Evolutionary conservation across 2,329 filamentous ascomycete genomes (phyloP).

Genomic region (Stemphylium vesicarium): DNA sequence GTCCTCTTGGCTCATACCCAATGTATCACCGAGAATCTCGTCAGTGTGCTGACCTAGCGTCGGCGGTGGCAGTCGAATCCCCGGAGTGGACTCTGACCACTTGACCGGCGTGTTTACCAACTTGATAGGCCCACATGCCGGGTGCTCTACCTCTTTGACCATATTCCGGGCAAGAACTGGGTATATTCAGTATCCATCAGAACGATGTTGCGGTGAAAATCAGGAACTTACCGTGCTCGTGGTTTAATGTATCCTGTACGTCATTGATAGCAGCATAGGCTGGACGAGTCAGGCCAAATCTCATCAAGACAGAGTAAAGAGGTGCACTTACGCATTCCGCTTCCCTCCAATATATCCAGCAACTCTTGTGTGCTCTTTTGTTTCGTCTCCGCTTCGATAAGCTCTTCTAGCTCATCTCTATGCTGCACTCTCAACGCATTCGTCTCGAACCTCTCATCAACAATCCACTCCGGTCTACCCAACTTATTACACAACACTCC

Average conservation of each 20-base stretch:
- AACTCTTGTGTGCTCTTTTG: slow-evolving; percentile 86
- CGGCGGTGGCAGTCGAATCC: slow-evolving; percentile 79
- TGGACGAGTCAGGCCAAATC: slow-evolving; percentile 17
- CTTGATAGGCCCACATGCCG: slow-evolving; percentile 81
- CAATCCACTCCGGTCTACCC: slow-evolving; percentile 64
- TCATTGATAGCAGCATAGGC: slow-evolving; percentile 94
- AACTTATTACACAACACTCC: slow-evolving; percentile 65
- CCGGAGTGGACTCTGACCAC: slow-evolving; percentile 81
- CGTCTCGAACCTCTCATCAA: slow-evolving; percentile 62
- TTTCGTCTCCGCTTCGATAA: slow-evolving; percentile 77
- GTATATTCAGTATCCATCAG: slow-evolving; percentile 6
- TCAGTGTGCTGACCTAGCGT: slow-evolving; percentile 65
- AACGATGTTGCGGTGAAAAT: neutral
- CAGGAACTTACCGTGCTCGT: slow-evolving; percentile 72
- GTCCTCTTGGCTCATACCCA: slow-evolving; percentile 42
- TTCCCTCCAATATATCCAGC: slow-evolving; percentile 85
- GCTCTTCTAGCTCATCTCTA: slow-evolving; percentile 74
- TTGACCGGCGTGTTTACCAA: slow-evolving; percentile 95
- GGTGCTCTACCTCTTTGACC: slow-evolving; percentile 87
- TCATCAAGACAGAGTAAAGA: neutral
- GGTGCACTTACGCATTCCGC: slow-evolving; percentile 70
- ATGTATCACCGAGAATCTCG: slow-evolving; percentile 40
- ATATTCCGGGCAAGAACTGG: slow-evolving; percentile 77
- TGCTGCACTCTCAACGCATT: slow-evolving; percentile 69
- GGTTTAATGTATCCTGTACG: slow-evolving; percentile 80